Evolutionary conservation across 441 rosid genomes (phyloP), one percentile per base, ranked within the genome.

Genomic region (Erysimum pusillum): DNA sequence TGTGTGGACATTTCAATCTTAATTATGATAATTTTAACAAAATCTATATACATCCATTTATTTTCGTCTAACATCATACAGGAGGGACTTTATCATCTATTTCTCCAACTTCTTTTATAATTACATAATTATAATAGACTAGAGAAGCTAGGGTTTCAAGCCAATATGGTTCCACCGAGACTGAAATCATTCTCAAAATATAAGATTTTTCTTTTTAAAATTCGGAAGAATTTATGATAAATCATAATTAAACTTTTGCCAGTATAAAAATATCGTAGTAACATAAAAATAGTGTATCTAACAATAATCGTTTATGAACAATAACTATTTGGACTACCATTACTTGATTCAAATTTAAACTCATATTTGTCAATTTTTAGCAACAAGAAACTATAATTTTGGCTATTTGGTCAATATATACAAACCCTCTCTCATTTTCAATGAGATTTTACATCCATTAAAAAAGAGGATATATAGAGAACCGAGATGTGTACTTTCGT

Each of bases 1-100:
- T n/a, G n/a, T 41, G 57, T 52, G 63, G 63, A 63, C 14, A 20
- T 38, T 28, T 44, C 25, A 69, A 10, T 44, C 71, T 53, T 25
- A 22, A 22, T 22, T 22, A 53, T 35, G 58, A 42, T 62, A 25
- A 32, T 38, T 67, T 42, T 34, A 9, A 49, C 15, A 67, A 36
- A 57, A 67, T 41, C 31, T n/a, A n/a, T n/a, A n/a, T 32, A 49
- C 34, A 34, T n/a, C 31, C 39, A 14, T 60, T 25, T 35, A 4
- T 34, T 51, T 52, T 49, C 53, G n/a, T 18, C 17, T 48, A 56
- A 36, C 48, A 57, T 22, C 28, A 22, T 48, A 32, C 10, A 17
- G 42, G 5, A 5, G 46, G n/a, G 20, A 28, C 31, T 60, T 52
- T 53, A 62, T 51, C 57, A 35, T 15, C 12, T 66, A 54, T 56